Evolutionary conservation across 345 rosid genomes (phyloP).

Genomic region (Eucalyptus urophylla): DNA sequence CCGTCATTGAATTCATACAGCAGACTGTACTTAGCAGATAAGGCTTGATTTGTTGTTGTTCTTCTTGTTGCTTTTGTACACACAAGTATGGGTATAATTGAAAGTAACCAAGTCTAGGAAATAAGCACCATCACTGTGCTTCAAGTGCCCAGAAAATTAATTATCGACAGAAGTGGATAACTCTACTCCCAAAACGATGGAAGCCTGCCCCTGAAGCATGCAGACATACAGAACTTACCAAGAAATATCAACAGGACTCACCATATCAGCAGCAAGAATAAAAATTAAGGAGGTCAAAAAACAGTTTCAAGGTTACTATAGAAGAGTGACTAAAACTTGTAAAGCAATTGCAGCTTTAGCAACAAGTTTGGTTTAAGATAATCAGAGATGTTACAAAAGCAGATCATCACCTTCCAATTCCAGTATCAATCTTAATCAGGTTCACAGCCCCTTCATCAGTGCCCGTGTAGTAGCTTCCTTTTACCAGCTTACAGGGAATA

Average conservation of each 20-base stretch:
- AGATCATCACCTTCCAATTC: slow-evolving; percentile 53
- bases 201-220: background rate
- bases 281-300: background rate
- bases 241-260: background rate
- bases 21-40: background rate
- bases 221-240: background rate
- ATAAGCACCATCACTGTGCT: background rate
- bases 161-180: background rate
- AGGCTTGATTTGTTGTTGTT: background rate
- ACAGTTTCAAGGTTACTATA: background rate
- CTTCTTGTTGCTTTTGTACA: background rate
- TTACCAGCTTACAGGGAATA: slow-evolving; percentile 91
- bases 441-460: slow-evolving; percentile 97
- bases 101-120: background rate
- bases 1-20: background rate
- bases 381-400: background rate
- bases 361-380: background rate
- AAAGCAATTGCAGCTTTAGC: background rate
- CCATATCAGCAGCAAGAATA: background rate
- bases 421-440: slow-evolving; percentile 56
- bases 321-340: background rate
- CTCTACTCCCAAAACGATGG: background rate
- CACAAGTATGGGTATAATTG: background rate
- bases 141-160: background rate
- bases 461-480: slow-evolving; percentile 95